Base-by-base conservation (phyloP, 768 basidiomycete species). In the Chalciporus sphaerocephalus region DNA sequence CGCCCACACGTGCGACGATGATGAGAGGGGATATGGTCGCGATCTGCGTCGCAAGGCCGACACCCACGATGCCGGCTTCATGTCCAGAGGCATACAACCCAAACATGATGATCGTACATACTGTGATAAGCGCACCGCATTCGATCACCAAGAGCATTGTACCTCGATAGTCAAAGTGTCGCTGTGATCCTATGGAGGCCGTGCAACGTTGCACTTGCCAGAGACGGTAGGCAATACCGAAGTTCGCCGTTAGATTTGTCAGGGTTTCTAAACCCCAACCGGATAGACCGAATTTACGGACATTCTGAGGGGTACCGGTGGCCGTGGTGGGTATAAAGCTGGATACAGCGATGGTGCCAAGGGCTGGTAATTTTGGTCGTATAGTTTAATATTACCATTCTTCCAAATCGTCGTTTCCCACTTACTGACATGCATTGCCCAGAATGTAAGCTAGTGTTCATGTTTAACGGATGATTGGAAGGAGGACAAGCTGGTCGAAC, bases 41-140 rank as follows among this genome's bases (percentile, higher is more conserved):
- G 25, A 56, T 41, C 32, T 58, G 57, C 8, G 53, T 38, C 13
- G 57, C 57, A n/a, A 55, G 41, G 8, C 52, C 48, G 5, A 52
- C 38, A 10, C 50, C 56, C 18, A 45, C 40, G 28, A 58, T 43
- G 5, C 53, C 53, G 6, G 47, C 30, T 4, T 48, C 33, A 24
- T 56, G 42, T 16, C 44, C 49, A 28, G 50, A 42, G 22, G 45
- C 34, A 22, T 36, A 59, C 2, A 59, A 37, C n/a, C 21, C 22
- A 25, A 58, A 55, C 56, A 58, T 48, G 34, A 58, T 24, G n/a
- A 44, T 16, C 13, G 57, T 52, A 24, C 52, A 52, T 9, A 38
- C 42, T 5, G 57, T 58, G 44, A 58, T 58, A 17, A 59, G 46
- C 1, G 47, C 54, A 5, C 57, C 57, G 5, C 50, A 56, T 33